Conservation (phyloP, 805 yeast species). For the Clavispora fructus region DNA sequence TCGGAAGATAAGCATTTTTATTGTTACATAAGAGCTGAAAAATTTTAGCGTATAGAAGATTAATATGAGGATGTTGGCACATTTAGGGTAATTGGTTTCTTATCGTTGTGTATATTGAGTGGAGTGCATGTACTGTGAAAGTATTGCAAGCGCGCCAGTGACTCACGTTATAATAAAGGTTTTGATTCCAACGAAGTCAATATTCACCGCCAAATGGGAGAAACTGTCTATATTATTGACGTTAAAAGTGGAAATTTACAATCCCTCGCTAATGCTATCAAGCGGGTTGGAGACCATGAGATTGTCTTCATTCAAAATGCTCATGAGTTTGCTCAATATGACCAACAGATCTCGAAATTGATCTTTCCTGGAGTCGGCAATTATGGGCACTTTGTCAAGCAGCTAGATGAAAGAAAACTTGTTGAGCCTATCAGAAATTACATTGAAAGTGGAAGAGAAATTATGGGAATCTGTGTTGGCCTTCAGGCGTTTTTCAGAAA, state of each 20-base stretch:
- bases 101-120: no score
- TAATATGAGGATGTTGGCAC: not conserved
- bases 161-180: not conserved
- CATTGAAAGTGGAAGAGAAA: slow-evolving; percentile 70
- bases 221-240: slow-evolving; percentile 68
- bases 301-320: slow-evolving; percentile 58
- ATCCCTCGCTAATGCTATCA: slow-evolving; percentile 83
- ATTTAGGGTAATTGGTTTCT: no score
- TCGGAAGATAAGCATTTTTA: slow-evolving; percentile 17
- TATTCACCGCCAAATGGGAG: slow-evolving; percentile 10
- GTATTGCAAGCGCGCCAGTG: not conserved
- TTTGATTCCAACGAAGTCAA: not conserved
- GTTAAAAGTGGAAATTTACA: slow-evolving; percentile 92
- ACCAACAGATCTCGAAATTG: slow-evolving; percentile 47
- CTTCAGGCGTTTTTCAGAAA: slow-evolving; percentile 75
- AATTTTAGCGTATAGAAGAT: slow-evolving; percentile 4
- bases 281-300: slow-evolving; percentile 60
- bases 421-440: slow-evolving; percentile 61
- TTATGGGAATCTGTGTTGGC: slow-evolving; percentile 98
- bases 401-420: slow-evolving; percentile 57
- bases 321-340: slow-evolving; percentile 42
- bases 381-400: slow-evolving; percentile 86
- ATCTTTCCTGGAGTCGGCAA: slow-evolving; percentile 97
- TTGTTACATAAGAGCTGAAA: slow-evolving; percentile 23
- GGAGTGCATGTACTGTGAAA: not conserved